phyloP scores from a whole-genome alignment of 441 rosid genomes.

The Daphne laureola region DNA sequence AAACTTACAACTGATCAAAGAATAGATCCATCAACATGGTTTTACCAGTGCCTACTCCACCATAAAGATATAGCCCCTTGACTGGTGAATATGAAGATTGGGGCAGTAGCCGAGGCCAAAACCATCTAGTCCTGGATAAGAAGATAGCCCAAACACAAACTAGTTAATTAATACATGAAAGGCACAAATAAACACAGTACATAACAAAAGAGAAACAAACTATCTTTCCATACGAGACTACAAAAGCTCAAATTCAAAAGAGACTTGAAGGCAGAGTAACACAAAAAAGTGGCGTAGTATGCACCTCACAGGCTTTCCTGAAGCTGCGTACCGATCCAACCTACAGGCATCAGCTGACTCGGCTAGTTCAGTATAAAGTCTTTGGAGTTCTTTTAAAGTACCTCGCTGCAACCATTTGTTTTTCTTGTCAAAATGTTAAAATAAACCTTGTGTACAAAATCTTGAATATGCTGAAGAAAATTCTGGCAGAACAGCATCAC shows the following conservation, averaged over 20 bases:
- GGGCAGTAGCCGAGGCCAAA: slow-evolving; percentile 82
- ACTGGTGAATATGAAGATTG: slow-evolving; percentile 71
- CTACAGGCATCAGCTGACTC: slow-evolving; percentile 71
- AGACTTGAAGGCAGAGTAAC: slow-evolving; percentile 6
- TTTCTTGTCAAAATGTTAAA: too few species aligned
- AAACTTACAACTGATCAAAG: slow-evolving; percentile 72
- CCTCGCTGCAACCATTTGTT: slow-evolving; percentile 46
- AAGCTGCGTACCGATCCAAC: slow-evolving; percentile 78
- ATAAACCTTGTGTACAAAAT: too few species aligned
- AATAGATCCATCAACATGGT: slow-evolving; percentile 99
- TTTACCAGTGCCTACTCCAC: slow-evolving; percentile 98
- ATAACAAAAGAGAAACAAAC: neutral
- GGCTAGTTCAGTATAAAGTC: slow-evolving; percentile 78
- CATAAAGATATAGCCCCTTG: slow-evolving; percentile 85
- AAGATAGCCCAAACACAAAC: slow-evolving; percentile 10
- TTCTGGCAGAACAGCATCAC: too few species aligned
- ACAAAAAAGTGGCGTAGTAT: slow-evolving; percentile 1
- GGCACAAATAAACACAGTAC: neutral
- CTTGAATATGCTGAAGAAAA: too few species aligned
- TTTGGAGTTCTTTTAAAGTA: slow-evolving; percentile 83
- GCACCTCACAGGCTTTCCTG: slow-evolving; percentile 72
- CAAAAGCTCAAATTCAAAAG: slow-evolving; percentile 1
- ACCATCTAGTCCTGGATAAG: slow-evolving; percentile 80
- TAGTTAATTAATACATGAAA: slow-evolving; percentile 6
- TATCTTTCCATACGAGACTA: neutral